phyloP scores from a whole-genome alignment of 2,329 filamentous ascomycete species.

The Xylariaceae sp. region DNA sequence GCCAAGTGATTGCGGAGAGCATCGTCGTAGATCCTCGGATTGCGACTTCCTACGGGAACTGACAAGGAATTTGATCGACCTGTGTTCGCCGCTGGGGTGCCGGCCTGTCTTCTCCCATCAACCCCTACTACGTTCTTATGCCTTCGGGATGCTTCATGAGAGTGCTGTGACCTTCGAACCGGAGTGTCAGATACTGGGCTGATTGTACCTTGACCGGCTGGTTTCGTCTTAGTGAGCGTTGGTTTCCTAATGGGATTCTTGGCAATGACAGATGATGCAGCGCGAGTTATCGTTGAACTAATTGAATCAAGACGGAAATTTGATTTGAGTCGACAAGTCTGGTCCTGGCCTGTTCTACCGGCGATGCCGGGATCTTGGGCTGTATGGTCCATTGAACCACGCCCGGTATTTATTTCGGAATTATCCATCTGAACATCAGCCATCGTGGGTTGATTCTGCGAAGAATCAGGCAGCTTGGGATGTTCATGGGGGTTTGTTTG shows the following conservation, averaged over 20 bases:
- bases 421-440: conserved; percentile 45
- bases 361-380: not conserved
- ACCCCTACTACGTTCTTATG: not conserved
- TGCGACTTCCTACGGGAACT: not conserved
- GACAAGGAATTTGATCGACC: conserved; percentile 16
- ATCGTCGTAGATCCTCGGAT: not conserved
- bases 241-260: conserved; percentile 36
- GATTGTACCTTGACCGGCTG: not conserved
- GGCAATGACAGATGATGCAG: conserved; percentile 29
- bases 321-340: conserved; percentile 15
- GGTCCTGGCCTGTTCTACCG: conserved; percentile 3
- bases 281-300: conserved; percentile 23
- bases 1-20: conserved; percentile 3
- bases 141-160: not conserved
- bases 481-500: conserved; percentile 38
- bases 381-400: not conserved
- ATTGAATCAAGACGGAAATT: conserved; percentile 19
- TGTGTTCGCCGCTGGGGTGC: not conserved
- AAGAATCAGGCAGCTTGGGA: conserved; percentile 32
- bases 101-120: not conserved
- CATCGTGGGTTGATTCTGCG: conserved; percentile 38
- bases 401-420: conserved; percentile 31
- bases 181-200: not conserved
- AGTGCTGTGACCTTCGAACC: not conserved
- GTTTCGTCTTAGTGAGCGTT: conserved; percentile 21